Base-by-base conservation (phyloP, 2,329 filamentous ascomycete species). In the Fusarium decemcellulare region DNA sequence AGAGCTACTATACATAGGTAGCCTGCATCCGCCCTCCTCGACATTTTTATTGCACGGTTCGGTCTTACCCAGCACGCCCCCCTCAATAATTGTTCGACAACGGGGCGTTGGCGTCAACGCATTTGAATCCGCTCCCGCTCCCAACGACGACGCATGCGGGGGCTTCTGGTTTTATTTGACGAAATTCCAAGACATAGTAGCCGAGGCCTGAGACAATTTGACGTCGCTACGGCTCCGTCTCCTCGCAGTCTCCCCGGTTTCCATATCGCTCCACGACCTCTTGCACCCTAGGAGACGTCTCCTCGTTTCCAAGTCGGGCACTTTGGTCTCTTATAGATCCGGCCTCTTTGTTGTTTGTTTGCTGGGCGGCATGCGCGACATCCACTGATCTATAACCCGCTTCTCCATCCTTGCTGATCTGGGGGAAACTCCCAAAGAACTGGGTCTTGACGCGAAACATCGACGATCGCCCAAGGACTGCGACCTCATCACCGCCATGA, bases 401-500 rank as follows among this genome's bases (percentile, higher is more conserved):
- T 60, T 53, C 42, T 56, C 52, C 39, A 44, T 61, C 44, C 57
- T 53, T 42, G 43, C 51, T 66, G 43, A 62, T 44, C 43, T 51
- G 56, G 40, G 23, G 32, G 54, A 44, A 51, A 53, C 37, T 56
- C 12, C 16, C 36, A 48, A 60, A 48, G 15, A 51, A 52, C 36
- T 47, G 42, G 55, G 50, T 29, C 37, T 61, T 30, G 32, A 69
- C 53, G 50, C 40, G 29, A 27, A 18, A 44, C n/a, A 57, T 23
- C 51, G 39, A 50, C 58, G 14, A 63, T 40, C 48, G n/a, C 30
- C 7, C 47, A 42, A 50, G 37, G 34, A 55, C 37, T 23, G 32
- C 46, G 55, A 65, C 34, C 46, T 44, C 18, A 42, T 37, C 57
- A 63, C 56, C 44, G 42, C 39, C 40, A 81, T 79, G 76, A 77